Conservation (phyloP, 176 grass and related monocot genomes). For the Triticum urartu region DNA sequence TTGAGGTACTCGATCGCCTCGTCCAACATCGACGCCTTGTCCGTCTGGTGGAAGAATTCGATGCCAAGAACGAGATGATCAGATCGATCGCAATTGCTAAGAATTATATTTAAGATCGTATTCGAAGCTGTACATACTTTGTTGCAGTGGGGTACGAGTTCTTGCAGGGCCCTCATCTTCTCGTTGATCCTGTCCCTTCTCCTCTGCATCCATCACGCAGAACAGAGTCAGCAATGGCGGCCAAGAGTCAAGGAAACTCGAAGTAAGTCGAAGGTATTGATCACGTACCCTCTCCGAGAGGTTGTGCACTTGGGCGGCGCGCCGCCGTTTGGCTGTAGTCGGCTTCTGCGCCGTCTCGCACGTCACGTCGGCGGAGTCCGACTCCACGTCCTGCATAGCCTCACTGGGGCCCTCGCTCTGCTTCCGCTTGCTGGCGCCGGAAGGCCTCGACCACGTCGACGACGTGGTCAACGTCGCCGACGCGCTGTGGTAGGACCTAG, state of each 20-base stretch:
- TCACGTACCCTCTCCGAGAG: conserved; percentile 70
- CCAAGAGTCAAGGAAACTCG: neutral
- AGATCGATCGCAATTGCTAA: neutral
- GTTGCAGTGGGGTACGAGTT: conserved; percentile 91
- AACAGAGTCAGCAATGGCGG: neutral
- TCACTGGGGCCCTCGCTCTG: conserved; percentile 41
- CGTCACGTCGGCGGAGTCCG: conserved; percentile 36
- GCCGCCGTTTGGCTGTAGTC: conserved; percentile 45
- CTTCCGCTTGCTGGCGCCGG: conserved; percentile 46
- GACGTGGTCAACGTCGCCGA: conserved; percentile 16
- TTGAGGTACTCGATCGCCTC: conserved; percentile 94
- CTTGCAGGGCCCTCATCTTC: conserved; percentile 94
- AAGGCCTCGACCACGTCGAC: conserved; percentile 13
- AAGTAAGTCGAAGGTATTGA: neutral
- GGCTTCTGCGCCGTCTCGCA: conserved; percentile 36
- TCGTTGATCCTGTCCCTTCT: conserved; percentile 90
- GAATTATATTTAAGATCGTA: neutral
- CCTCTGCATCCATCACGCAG: conserved; percentile 36
- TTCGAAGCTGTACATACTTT: conserved; percentile 41
- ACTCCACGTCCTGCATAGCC: conserved; percentile 53
- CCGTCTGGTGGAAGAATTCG: conserved; percentile 42
- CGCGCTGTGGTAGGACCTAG: neutral
- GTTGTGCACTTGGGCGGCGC: conserved; percentile 85
- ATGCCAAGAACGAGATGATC: neutral
- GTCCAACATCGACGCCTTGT: conserved; percentile 89